Evolutionary conservation across 2,329 filamentous ascomycete species (phyloP), one percentile per base, ranked within the genome.

Genomic region (Chrysoporthe austroafricana): DNA sequence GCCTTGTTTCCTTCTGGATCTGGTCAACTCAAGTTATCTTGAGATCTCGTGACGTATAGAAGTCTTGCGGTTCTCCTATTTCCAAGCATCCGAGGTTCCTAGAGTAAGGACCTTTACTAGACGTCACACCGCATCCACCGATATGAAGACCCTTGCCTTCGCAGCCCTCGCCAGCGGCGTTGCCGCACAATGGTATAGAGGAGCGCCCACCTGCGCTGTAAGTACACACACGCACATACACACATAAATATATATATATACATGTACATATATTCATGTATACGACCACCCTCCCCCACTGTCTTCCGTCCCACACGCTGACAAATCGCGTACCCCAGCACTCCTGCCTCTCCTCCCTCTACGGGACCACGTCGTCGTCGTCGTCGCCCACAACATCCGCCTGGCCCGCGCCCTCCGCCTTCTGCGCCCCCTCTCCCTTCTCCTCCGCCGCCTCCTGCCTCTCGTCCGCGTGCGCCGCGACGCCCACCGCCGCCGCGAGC

Each of bases 181-280:
- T 44, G 66, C 72, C 58, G 77, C 77, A 9, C 74, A 79, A 57
- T 81, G 79, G 77, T 82, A 75, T 72, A 69, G 69, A 65, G 80
- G 78, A 18, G 80, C 80, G 2, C 80, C 81, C 9, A 75, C 76
- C 46, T 82, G 81, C 70, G 81, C 79, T 70, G 81, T 82, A 74
- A 73, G 80, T 79, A 42, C 11, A 58, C 7, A 8, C 26, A 3
- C 26, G 16, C 46, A 7, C 11, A 7, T 2, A 26, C 26, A 26
- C 2, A 26, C 2, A 26, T 2, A 26, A 0, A 26, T 26, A 26
- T 26, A 26, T 26, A 26, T 2, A 26, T 26, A 26, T 21, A n/a
- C n/a, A n/a, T n/a, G n/a, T n/a, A n/a, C n/a, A 21, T 26, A 26
- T 26, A 2, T 0, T 26, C 26, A 26, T 2, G 26, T 2, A 26